These are phyloP conservation scores for Trapa bicornis DNA, from an alignment of 345 rosid species.

Conservation along the genomic window DNA sequence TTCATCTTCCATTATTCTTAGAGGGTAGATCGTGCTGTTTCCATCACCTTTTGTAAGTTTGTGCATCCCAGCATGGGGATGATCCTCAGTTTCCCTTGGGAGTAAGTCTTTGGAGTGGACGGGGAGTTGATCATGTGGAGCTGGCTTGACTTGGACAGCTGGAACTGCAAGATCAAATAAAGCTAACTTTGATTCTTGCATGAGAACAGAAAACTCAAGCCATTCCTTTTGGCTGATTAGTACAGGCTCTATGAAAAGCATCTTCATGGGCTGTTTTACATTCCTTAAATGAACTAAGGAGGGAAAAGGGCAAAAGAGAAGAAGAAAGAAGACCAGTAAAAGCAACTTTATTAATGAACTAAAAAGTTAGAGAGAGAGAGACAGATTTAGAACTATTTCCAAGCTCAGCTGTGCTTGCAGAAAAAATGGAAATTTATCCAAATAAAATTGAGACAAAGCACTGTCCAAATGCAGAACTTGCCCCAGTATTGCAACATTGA, in stretches of 20 bases:
- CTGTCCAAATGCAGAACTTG: not conserved
- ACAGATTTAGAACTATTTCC: not conserved
- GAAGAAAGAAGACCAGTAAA: not conserved
- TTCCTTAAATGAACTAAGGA: not conserved
- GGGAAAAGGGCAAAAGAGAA: not conserved
- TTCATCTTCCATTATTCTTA: constrained; percentile 50
- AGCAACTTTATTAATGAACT: not conserved
- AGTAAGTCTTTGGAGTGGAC: constrained; percentile 18
- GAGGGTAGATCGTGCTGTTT: constrained; percentile 33
- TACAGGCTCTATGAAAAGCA: too few species aligned
- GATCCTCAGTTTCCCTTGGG: constrained; percentile 18
- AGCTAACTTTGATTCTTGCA: not conserved
- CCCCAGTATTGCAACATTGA: too few species aligned
- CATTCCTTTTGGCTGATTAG: not conserved
- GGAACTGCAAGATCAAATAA: constrained; percentile 23
- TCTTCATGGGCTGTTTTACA: not conserved
- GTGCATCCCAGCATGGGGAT: constrained; percentile 29
- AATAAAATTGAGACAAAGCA: not conserved
- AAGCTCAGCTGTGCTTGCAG: not conserved
- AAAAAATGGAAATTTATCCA: not conserved
- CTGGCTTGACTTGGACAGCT: constrained; percentile 20
- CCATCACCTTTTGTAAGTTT: constrained; percentile 31
- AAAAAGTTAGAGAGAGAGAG: not conserved
- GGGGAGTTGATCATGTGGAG: constrained; percentile 16
- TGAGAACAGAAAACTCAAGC: not conserved